A percentile compares a stretch with the other conserved stretches of the same genome.
phyloP scores from a whole-genome alignment of 192 early-diverging fungal species.

The Phycomyces blakesleeanus region DNA sequence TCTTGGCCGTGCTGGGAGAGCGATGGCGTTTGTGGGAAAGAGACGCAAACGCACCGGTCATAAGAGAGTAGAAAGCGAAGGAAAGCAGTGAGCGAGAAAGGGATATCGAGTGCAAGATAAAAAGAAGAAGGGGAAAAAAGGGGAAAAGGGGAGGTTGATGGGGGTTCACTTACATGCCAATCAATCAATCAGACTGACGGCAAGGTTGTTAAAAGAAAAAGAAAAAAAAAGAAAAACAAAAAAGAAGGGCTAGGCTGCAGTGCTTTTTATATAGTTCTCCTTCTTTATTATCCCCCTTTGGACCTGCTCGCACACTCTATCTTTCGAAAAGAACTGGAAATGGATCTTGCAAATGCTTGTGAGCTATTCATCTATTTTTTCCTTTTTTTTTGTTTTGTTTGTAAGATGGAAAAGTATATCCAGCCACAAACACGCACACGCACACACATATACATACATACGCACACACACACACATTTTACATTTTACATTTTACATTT shows the following conservation, averaged over 20 bases:
- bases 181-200: not conserved
- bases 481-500: too few species aligned
- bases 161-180: too few species aligned
- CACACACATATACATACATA: too few species aligned
- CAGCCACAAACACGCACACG: too few species aligned
- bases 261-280: not conserved
- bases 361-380: too few species aligned
- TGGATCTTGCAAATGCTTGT: not conserved
- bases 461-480: too few species aligned
- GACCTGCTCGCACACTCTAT: not conserved
- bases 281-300: not conserved
- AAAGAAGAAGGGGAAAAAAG: not conserved
- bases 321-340: constrained; percentile 1
- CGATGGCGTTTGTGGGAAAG: constrained; percentile 19
- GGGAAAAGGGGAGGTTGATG: too few species aligned
- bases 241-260: not conserved
- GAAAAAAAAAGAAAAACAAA: not conserved
- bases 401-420: too few species aligned
- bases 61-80: not conserved
- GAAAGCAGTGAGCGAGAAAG: not conserved
- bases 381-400: too few species aligned
- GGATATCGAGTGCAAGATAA: not conserved
- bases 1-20: constrained; percentile 7
- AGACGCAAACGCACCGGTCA: constrained; percentile 8
- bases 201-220: not conserved